Evolutionary conservation across 352 stramenopile species (phyloP).

Genomic region (Phytopythium vexans): DNA sequence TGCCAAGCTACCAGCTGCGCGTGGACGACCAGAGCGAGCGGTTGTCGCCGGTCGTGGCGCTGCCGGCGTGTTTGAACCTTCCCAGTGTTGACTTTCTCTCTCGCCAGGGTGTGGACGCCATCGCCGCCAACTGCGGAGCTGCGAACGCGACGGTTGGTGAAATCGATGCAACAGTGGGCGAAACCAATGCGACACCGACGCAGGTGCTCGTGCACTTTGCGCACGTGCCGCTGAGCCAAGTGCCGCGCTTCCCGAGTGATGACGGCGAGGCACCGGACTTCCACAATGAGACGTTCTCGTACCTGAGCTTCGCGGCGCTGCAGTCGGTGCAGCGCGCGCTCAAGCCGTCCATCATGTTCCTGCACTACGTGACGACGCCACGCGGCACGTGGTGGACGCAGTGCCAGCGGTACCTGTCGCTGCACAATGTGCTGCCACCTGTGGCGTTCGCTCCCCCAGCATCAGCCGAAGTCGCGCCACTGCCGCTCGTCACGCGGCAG

Average conservation of each 20-base stretch:
- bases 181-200: neutral
- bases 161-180: neutral
- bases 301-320: slow-evolving; percentile 34
- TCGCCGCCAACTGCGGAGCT: neutral
- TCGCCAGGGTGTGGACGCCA: slow-evolving; percentile 1
- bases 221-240: slow-evolving; percentile 21
- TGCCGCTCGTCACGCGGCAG: slow-evolving; percentile 16
- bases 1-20: neutral
- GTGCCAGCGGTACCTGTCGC: slow-evolving; percentile 37
- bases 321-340: slow-evolving; percentile 23
- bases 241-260: slow-evolving; percentile 6
- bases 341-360: slow-evolving; percentile 25
- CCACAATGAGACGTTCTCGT: slow-evolving; percentile 26
- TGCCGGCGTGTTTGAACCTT: slow-evolving; percentile 21
- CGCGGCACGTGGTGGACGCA: slow-evolving; percentile 44
- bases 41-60: neutral
- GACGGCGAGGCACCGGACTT: slow-evolving; percentile 2
- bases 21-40: neutral
- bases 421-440: slow-evolving; percentile 33
- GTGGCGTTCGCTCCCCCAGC: slow-evolving; percentile 10
- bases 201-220: slow-evolving; percentile 28
- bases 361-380: slow-evolving; percentile 35
- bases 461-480: neutral
- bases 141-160: neutral
- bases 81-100: slow-evolving; percentile 15